These are phyloP conservation scores for Stephanodiscus minutulus DNA, from an alignment of 108 stramenopile genomes.

Conservation along the genomic window DNA sequence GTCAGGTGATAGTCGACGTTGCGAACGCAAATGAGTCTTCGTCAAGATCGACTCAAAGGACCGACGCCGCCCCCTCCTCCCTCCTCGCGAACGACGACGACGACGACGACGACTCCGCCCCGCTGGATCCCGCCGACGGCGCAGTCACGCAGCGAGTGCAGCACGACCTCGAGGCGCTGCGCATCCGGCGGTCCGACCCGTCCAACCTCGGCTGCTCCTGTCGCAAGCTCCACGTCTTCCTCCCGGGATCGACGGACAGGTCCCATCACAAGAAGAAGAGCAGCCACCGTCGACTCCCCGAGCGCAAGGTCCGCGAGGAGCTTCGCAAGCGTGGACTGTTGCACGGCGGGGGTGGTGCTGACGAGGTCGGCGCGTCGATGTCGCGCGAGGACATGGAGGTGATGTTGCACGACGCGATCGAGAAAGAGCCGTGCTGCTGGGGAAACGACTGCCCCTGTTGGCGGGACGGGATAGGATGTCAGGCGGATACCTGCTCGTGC, in stretches of 20 bases:
- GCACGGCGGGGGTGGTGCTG: constrained; percentile 25
- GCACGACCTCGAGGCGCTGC: constrained; percentile 78
- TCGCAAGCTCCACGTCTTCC: constrained; percentile 74
- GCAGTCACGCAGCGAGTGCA: constrained; percentile 59
- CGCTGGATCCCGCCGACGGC: constrained; percentile 23
- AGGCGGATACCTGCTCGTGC: constrained; percentile 83
- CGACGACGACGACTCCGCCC: background rate
- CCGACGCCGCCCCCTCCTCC: background rate
- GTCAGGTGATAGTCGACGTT: constrained; percentile 5
- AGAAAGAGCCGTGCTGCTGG: constrained; percentile 75
- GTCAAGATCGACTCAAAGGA: background rate
- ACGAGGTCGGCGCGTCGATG: constrained; percentile 7
- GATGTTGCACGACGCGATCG: constrained; percentile 63
- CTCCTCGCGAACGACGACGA: background rate
- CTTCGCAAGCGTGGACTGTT: constrained; percentile 71
- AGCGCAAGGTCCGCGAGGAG: constrained; percentile 70
- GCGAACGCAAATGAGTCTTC: background rate
- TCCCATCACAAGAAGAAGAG: constrained; percentile 65
- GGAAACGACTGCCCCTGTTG: constrained; percentile 73
- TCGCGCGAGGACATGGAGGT: constrained; percentile 71
- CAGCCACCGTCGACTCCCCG: constrained; percentile 65
- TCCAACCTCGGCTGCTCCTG: constrained; percentile 76
- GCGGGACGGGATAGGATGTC: constrained; percentile 77
- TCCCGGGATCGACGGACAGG: constrained; percentile 57
- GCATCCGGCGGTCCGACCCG: constrained; percentile 58